phyloP scores from a whole-genome alignment of 2,329 filamentous ascomycete species.

The Akanthomyces lecanii region DNA sequence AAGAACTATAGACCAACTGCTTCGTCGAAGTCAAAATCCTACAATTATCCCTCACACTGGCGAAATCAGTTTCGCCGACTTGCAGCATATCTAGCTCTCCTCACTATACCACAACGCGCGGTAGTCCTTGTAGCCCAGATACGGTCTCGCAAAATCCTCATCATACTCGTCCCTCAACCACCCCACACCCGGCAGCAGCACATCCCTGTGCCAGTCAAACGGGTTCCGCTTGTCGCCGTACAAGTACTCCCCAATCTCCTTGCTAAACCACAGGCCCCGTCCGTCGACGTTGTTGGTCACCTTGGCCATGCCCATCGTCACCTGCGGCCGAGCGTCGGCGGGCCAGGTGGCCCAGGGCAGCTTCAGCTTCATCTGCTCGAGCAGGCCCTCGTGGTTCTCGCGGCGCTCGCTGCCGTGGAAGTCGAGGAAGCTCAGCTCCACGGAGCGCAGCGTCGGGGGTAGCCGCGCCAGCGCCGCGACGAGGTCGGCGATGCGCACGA shows the following conservation, averaged over 20 bases:
- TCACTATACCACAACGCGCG: conserved; percentile 1
- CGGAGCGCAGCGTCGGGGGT: conserved; percentile 26
- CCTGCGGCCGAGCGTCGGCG: neutral
- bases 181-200: neutral
- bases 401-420: conserved; percentile 21
- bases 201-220: neutral
- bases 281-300: neutral
- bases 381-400: neutral
- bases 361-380: neutral
- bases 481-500: conserved; percentile 25
- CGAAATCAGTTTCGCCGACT: no score
- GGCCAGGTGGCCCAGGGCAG: neutral
- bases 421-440: conserved; percentile 32
- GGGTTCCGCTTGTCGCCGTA: neutral
- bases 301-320: conserved; percentile 5
- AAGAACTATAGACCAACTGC: no score
- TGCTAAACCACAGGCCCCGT: neutral
- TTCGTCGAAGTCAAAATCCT: no score
- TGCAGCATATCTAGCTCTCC: neutral
- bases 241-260: neutral
- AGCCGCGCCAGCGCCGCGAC: conserved; percentile 27
- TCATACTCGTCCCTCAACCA: conserved; percentile 8
- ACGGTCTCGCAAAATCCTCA: conserved; percentile 1
- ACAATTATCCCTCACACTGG: no score
- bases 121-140: conserved; percentile 1